Percentiles rank a stretch among this genome's conserved stretches.
Conservation (phyloP, 2,329 filamentous ascomycete genomes). For the Epichloe elymi region DNA sequence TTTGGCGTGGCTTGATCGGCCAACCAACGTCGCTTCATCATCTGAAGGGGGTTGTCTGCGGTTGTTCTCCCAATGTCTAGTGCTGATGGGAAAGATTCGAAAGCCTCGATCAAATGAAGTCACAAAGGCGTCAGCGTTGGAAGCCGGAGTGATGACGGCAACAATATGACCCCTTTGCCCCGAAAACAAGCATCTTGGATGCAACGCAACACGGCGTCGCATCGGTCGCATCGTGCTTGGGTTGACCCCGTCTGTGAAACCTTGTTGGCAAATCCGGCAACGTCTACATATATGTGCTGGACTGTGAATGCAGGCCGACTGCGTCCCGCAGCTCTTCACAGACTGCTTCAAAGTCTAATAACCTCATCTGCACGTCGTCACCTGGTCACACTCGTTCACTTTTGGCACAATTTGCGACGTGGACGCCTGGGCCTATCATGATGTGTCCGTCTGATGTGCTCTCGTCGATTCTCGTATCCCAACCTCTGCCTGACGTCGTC, state of each 20-base stretch:
- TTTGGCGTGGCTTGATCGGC: neutral
- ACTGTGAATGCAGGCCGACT: neutral
- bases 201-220: constrained; percentile 1
- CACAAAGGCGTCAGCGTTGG: neutral
- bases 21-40: neutral
- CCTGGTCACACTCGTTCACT: neutral
- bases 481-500: no score
- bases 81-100: no score
- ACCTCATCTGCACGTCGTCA: neutral
- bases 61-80: no score
- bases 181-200: neutral
- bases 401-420: neutral
- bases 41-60: no score
- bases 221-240: constrained; percentile 1
- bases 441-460: no score
- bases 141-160: neutral
- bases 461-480: no score
- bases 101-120: no score
- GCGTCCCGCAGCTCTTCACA: neutral
- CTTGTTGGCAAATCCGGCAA: neutral
- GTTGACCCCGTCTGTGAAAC: neutral
- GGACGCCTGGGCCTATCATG: neutral
- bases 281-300: neutral
- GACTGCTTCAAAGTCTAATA: no score
- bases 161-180: constrained; percentile 1